Percentiles rank a stretch among this genome's conserved stretches.
phyloP scores from a whole-genome alignment of 225 moss, liverwort and hornwort species.

The Physcomitrium patens region DNA sequence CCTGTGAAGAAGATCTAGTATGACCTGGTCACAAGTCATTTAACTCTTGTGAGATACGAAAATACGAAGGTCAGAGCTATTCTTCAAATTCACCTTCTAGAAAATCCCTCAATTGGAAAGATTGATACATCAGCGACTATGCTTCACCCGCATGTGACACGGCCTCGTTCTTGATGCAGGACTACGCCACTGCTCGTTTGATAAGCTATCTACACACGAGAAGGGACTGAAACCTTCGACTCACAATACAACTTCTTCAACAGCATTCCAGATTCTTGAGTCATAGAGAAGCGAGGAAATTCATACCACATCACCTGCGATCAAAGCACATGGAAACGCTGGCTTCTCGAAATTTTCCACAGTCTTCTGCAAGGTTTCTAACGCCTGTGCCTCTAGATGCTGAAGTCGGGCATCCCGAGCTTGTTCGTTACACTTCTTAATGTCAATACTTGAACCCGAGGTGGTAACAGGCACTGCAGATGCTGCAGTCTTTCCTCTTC shows the following conservation, averaged over 20 bases:
- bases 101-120: not conserved
- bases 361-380: constrained; percentile 65
- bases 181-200: constrained; percentile 13
- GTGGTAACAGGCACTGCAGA: constrained; percentile 54
- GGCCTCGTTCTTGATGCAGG: not conserved
- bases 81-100: constrained; percentile 7
- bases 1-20: constrained; percentile 80
- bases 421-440: constrained; percentile 72
- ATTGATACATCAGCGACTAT: not conserved
- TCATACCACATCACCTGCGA: constrained; percentile 98
- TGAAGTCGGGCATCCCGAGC: constrained; percentile 66
- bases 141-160: not conserved
- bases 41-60: constrained; percentile 10
- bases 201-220: constrained; percentile 16
- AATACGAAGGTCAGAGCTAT: constrained; percentile 20
- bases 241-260: constrained; percentile 12
- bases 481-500: constrained; percentile 30
- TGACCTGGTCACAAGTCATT: constrained; percentile 61
- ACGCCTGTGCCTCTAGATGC: constrained; percentile 76
- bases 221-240: not conserved
- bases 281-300: constrained; percentile 15
- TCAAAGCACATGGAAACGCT: constrained; percentile 94
- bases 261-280: constrained; percentile 10
- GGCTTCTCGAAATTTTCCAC: constrained; percentile 69
- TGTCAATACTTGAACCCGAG: constrained; percentile 54